Conservation (phyloP, 305 asterid species). For the Nicotiana rustica region DNA sequence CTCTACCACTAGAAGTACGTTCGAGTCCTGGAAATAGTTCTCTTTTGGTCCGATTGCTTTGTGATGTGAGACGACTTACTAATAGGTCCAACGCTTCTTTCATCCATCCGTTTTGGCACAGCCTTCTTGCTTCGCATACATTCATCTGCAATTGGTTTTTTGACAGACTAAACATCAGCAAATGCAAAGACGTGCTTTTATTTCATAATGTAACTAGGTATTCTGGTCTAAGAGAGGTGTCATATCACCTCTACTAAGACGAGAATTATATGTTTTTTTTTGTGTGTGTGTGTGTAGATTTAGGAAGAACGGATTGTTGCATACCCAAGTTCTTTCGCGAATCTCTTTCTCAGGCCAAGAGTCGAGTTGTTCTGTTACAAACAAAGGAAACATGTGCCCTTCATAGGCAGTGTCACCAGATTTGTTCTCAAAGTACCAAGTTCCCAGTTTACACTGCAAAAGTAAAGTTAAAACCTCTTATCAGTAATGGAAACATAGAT, state of each 20-base stretch:
- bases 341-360: slow-evolving; percentile 87
- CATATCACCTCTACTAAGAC: not conserved
- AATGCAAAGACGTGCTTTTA: not conserved
- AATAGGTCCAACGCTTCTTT: slow-evolving; percentile 41
- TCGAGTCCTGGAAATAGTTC: slow-evolving; percentile 8
- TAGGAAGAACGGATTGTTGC: not conserved
- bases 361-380: slow-evolving; percentile 76
- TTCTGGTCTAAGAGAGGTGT: not conserved
- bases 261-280: too few relatives aligned
- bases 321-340: slow-evolving; percentile 87
- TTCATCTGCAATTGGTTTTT: slow-evolving; percentile 31
- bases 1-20: slow-evolving; percentile 23
- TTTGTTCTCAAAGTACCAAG: slow-evolving; percentile 76
- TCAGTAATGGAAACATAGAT: not conserved
- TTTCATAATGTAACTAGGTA: not conserved
- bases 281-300: too few relatives aligned
- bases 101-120: slow-evolving; percentile 43
- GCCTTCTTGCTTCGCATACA: slow-evolving; percentile 36
- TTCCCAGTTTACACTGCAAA: slow-evolving; percentile 65
- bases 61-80: slow-evolving; percentile 36
- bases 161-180: not conserved
- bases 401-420: slow-evolving; percentile 57
- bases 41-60: not conserved
- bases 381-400: slow-evolving; percentile 81
- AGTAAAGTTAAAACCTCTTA: not conserved